These are phyloP conservation scores for Gossypium longicalyx DNA, from an alignment of 345 rosid species.

Conservation along the genomic window DNA sequence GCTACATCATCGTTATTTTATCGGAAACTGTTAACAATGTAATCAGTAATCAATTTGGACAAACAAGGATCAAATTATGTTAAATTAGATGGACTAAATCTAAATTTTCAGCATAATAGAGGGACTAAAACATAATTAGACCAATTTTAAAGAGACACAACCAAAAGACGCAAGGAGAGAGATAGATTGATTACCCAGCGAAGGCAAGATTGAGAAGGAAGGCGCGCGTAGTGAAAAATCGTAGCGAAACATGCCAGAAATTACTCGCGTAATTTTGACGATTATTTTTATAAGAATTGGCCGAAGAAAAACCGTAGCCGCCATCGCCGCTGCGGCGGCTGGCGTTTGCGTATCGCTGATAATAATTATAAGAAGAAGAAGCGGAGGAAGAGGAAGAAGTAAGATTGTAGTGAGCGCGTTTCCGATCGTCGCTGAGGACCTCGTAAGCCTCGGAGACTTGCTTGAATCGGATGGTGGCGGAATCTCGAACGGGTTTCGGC, in stretches of 20 bases:
- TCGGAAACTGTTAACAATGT: too few relatives aligned
- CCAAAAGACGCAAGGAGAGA: neutral
- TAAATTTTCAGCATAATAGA: neutral
- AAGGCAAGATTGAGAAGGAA: slow-evolving; percentile 61
- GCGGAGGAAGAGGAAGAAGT: slow-evolving; percentile 22
- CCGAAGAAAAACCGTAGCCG: slow-evolving; percentile 30
- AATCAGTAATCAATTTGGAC: too few relatives aligned
- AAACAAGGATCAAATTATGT: too few relatives aligned
- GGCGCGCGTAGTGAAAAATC: slow-evolving; percentile 62
- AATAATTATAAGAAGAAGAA: neutral
- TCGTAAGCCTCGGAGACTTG: slow-evolving; percentile 84
- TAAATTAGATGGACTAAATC: neutral
- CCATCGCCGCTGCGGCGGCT: slow-evolving; percentile 13
- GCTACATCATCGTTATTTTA: too few relatives aligned
- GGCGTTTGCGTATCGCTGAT: slow-evolving; percentile 9
- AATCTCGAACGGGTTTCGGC: slow-evolving; percentile 40
- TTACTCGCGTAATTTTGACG: neutral
- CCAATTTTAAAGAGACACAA: neutral
- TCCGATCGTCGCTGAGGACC: slow-evolving; percentile 53
- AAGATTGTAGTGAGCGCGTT: slow-evolving; percentile 64
- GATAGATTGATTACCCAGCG: slow-evolving; percentile 42
- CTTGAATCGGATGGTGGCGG: slow-evolving; percentile 65
- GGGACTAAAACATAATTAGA: neutral
- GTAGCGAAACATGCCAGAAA: slow-evolving; percentile 36
- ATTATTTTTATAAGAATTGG: slow-evolving; percentile 18